Evolutionary conservation across 1,284 basidiomycete genomes (phyloP).

Genomic region (Ganoderma multipileum): DNA sequence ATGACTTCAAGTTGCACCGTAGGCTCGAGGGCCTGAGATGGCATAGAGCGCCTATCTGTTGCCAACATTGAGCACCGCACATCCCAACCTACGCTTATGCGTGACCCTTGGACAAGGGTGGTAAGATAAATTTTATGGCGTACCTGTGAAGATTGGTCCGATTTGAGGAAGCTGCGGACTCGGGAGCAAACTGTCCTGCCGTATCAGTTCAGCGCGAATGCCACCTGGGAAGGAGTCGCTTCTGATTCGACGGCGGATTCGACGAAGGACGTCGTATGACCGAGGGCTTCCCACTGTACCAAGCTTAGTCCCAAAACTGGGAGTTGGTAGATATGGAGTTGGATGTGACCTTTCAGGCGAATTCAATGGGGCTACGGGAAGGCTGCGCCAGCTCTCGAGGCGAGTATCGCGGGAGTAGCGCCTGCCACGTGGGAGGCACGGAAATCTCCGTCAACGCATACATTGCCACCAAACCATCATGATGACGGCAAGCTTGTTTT

Average conservation of each 20-base stretch:
- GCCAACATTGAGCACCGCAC: too few species aligned
- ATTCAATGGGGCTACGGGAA: background rate
- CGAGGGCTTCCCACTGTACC: background rate
- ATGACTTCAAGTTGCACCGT: too few species aligned
- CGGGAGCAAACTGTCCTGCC: background rate
- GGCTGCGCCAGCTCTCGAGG: too few species aligned
- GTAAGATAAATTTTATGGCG: background rate
- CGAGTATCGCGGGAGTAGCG: background rate
- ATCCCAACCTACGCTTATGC: background rate
- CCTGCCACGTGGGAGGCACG: background rate
- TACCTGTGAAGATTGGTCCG: background rate
- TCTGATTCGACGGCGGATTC: background rate
- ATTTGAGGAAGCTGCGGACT: background rate
- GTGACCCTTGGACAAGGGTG: background rate
- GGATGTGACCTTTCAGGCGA: background rate
- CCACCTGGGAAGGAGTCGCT: background rate
- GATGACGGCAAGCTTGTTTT: background rate
- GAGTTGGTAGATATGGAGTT: background rate
- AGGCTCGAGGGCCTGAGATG: too few species aligned
- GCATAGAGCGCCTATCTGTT: too few species aligned
- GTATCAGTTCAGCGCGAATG: background rate
- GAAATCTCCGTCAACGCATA: background rate
- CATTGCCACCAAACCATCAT: conserved; percentile 1
- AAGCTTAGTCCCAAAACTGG: background rate
- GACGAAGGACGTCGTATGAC: background rate